Conservation (phyloP, 139 green algal species). For the Protoeuglena noctilucae region DNA sequence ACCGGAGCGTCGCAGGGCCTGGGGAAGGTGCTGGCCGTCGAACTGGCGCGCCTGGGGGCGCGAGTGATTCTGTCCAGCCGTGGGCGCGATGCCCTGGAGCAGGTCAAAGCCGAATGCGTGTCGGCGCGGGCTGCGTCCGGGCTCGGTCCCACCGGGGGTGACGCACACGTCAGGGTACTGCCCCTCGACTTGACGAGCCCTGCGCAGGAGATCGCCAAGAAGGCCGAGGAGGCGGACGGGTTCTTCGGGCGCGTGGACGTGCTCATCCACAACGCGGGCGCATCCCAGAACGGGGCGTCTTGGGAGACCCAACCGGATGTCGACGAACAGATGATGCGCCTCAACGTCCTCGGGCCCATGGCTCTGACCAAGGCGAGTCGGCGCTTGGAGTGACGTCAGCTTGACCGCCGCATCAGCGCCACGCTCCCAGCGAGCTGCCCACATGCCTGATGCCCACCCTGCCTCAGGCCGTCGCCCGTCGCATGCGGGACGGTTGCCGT, state of each 20-base stretch:
- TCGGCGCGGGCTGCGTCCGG: too few relatives aligned
- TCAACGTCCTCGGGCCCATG: slow-evolving; percentile 6
- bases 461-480: too few relatives aligned
- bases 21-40: slow-evolving; percentile 4
- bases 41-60: slow-evolving; percentile 1
- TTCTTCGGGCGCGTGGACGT: too few relatives aligned
- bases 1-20: slow-evolving; percentile 10
- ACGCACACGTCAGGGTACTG: neutral
- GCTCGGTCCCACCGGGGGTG: too few relatives aligned
- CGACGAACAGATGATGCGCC: slow-evolving; percentile 4
- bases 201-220: slow-evolving; percentile 3
- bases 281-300: too few relatives aligned
- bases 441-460: too few relatives aligned
- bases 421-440: too few relatives aligned
- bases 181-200: neutral
- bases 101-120: neutral
- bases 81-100: neutral
- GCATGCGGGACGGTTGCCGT: neutral
- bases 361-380: slow-evolving; percentile 1
- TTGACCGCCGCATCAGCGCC: too few relatives aligned
- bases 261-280: too few relatives aligned
- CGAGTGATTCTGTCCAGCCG: slow-evolving; percentile 2
- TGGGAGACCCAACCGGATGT: too few relatives aligned
- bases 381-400: neutral
- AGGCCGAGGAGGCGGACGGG: neutral